Evolutionary conservation across 2,329 filamentous ascomycete species (phyloP).

Genomic region (Tolypocladium inflatum): DNA sequence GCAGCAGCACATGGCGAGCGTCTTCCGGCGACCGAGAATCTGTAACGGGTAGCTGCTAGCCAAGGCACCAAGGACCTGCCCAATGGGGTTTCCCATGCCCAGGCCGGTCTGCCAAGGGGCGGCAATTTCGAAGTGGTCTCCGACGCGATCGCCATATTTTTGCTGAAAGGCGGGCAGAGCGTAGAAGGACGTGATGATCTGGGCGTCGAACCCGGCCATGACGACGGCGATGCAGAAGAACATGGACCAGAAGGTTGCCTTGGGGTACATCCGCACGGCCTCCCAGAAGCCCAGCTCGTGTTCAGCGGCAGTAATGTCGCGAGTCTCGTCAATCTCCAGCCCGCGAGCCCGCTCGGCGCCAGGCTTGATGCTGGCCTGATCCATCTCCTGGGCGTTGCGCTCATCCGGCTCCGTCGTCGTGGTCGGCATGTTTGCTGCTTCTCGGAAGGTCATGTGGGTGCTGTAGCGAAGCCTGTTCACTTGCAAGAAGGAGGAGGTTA

Average conservation of each 20-base stretch:
- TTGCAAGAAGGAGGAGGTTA: background rate
- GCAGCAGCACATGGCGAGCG: conserved; percentile 38
- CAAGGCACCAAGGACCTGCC: conserved; percentile 46
- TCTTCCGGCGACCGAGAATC: conserved; percentile 28
- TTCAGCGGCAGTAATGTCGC: conserved; percentile 17
- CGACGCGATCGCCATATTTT: conserved; percentile 23
- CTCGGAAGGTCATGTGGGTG: background rate
- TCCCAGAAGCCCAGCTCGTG: conserved; percentile 28
- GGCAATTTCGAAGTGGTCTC: conserved; percentile 21
- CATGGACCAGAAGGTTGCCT: conserved; percentile 43
- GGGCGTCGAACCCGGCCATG: conserved; percentile 55
- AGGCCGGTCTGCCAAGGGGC: conserved; percentile 38
- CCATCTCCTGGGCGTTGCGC: too few relatives aligned
- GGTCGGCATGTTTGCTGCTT: background rate
- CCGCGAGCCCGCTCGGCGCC: background rate
- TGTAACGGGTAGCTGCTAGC: conserved; percentile 34
- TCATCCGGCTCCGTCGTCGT: background rate
- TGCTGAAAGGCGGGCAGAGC: conserved; percentile 46
- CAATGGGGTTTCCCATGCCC: conserved; percentile 45
- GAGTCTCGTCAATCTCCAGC: background rate
- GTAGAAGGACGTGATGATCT: conserved; percentile 54
- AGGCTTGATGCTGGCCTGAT: background rate
- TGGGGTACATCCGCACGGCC: conserved; percentile 32
- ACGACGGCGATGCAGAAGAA: conserved; percentile 52
- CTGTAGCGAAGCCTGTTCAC: background rate